A percentile compares a stretch with the other conserved stretches of the same genome.
Conservation (phyloP, 495 filamentous ascomycete species). For the Podospora australis region DNA sequence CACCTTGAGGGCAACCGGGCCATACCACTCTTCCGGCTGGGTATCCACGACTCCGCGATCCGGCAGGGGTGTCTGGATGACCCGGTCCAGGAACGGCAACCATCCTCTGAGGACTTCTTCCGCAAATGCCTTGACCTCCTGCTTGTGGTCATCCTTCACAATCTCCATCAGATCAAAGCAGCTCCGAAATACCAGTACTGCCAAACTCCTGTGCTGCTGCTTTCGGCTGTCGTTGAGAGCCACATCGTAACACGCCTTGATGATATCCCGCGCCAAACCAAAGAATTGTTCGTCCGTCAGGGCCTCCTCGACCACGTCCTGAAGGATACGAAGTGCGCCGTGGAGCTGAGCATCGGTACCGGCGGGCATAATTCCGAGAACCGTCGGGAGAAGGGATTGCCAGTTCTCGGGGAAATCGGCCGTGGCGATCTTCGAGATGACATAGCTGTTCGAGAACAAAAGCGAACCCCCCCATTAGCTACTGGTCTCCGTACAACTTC, state of each 20-base stretch:
- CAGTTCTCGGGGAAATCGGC: slow-evolving; percentile 91
- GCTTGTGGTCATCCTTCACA: slow-evolving; percentile 84
- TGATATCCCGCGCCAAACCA: slow-evolving; percentile 71
- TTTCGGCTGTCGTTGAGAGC: slow-evolving; percentile 69
- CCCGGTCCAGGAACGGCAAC: slow-evolving; percentile 77
- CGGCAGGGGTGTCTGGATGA: slow-evolving; percentile 66
- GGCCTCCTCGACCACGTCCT: slow-evolving; percentile 85
- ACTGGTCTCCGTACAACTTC: background rate
- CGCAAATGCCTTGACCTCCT: slow-evolving; percentile 78
- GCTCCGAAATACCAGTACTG: slow-evolving; percentile 78
- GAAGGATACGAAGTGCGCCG: slow-evolving; percentile 79
- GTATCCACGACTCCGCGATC: slow-evolving; percentile 32
- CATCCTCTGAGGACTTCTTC: slow-evolving; percentile 74
- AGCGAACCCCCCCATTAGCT: background rate
- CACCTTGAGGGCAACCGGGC: slow-evolving; percentile 76
- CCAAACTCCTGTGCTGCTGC: slow-evolving; percentile 67
- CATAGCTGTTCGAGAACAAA: slow-evolving; percentile 46
- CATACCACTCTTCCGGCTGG: slow-evolving; percentile 56
- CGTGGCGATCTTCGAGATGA: slow-evolving; percentile 92
- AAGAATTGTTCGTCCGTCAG: slow-evolving; percentile 95
- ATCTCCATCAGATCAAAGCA: slow-evolving; percentile 95
- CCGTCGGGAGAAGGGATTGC: slow-evolving; percentile 73
- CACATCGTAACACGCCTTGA: slow-evolving; percentile 74
- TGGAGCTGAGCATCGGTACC: slow-evolving; percentile 74
- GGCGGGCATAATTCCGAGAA: slow-evolving; percentile 68